phyloP scores from a whole-genome alignment of 2,329 filamentous ascomycete species.

The Salinomyces thailandicus region DNA sequence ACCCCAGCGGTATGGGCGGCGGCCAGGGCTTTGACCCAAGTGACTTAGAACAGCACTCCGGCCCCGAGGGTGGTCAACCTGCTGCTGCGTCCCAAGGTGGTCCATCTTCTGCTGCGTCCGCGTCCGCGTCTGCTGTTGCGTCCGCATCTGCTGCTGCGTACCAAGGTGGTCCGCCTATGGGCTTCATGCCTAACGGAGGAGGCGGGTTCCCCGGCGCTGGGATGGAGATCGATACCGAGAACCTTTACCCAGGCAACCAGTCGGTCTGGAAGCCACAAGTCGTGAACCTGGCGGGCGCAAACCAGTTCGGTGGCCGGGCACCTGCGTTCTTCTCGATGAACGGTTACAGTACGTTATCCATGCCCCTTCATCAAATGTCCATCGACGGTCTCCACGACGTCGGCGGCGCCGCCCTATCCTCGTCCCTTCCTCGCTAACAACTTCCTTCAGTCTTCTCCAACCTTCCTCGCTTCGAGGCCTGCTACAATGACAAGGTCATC shows the following conservation, averaged over 20 bases:
- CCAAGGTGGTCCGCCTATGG: not conserved
- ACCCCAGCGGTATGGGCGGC: not conserved
- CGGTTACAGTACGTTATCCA: too few relatives aligned
- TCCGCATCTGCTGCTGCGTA: not conserved
- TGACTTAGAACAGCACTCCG: too few relatives aligned
- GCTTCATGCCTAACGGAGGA: not conserved
- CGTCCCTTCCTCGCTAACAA: not conserved
- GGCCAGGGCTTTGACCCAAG: not conserved
- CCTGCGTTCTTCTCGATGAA: slow-evolving; percentile 10
- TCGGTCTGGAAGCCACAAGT: slow-evolving; percentile 16
- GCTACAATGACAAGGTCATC: slow-evolving; percentile 21
- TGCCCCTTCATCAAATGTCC: too few relatives aligned
- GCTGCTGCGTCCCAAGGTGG: not conserved
- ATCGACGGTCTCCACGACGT: too few relatives aligned
- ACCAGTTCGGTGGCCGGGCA: slow-evolving; percentile 7
- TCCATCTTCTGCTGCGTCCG: not conserved
- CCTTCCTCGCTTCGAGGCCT: slow-evolving; percentile 23
- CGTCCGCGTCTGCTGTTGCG: not conserved
- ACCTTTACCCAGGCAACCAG: slow-evolving; percentile 11
- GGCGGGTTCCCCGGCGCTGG: not conserved
- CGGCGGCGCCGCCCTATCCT: too few relatives aligned
- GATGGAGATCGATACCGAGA: slow-evolving; percentile 2
- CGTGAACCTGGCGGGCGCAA: slow-evolving; percentile 10
- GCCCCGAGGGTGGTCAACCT: too few relatives aligned
- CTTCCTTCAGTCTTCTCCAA: slow-evolving; percentile 17